Conservation (phyloP, 2,329 filamentous ascomycete species). For the Tolypocladium paradoxum region DNA sequence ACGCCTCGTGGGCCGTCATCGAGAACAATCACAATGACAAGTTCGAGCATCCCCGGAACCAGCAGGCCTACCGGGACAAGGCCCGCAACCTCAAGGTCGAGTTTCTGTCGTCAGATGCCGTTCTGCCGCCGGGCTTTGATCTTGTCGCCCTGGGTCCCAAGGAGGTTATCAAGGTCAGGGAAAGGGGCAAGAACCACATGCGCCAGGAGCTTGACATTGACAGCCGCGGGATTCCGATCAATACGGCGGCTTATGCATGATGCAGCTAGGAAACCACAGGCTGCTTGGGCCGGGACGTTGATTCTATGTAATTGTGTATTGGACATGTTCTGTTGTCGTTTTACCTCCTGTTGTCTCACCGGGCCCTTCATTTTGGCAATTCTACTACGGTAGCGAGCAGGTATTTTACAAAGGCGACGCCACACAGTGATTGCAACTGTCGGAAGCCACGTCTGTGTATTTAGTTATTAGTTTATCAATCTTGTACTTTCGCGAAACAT, state of each 20-base stretch:
- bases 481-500: background rate
- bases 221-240: conserved; percentile 23
- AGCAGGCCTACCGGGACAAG: conserved; percentile 47
- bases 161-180: conserved; percentile 30
- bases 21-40: conserved; percentile 15
- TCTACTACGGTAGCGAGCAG: too few species aligned
- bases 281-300: background rate
- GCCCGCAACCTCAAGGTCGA: conserved; percentile 47
- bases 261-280: background rate
- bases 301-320: background rate
- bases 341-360: background rate
- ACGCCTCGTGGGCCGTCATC: conserved; percentile 21
- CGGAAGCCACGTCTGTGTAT: background rate
- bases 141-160: conserved; percentile 38
- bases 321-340: background rate
- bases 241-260: conserved; percentile 18
- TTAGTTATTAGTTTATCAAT: background rate
- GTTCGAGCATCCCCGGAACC: conserved; percentile 35
- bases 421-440: background rate
- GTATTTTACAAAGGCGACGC: background rate
- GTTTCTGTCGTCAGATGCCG: conserved; percentile 31
- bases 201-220: conserved; percentile 36
- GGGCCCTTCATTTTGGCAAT: background rate
- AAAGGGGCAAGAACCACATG: conserved; percentile 36
- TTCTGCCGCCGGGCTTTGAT: conserved; percentile 39